These are phyloP conservation scores for Lippia alba DNA, from an alignment of 305 asterid species.

Conservation along the genomic window DNA sequence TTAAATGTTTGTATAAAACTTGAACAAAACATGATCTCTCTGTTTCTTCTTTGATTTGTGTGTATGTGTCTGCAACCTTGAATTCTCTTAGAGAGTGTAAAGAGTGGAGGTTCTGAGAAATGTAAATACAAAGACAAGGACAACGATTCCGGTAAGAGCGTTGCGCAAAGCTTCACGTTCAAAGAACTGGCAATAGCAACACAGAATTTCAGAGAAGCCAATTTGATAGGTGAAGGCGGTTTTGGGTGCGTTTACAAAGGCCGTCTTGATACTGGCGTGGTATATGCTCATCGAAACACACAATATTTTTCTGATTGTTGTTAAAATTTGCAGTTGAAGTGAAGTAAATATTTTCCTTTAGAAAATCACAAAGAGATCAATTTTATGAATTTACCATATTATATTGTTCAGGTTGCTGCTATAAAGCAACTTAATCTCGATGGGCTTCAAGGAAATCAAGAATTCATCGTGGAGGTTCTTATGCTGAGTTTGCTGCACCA, in stretches of 20 bases:
- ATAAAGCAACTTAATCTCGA: slow-evolving; percentile 84
- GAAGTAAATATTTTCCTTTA: background rate
- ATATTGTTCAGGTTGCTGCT: slow-evolving; percentile 65
- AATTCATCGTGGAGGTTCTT: slow-evolving; percentile 84
- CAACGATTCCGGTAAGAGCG: slow-evolving; percentile 35
- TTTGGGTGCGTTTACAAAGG: slow-evolving; percentile 87
- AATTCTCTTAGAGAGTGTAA: slow-evolving; percentile 39
- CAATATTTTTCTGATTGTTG: too few species aligned
- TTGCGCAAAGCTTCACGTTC: slow-evolving; percentile 73
- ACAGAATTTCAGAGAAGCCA: slow-evolving; percentile 66
- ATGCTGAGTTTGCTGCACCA: slow-evolving; percentile 85
- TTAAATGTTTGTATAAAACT: too few species aligned
- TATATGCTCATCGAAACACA: background rate
- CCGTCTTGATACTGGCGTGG: slow-evolving; percentile 59
- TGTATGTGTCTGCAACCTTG: background rate
- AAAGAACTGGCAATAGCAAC: slow-evolving; percentile 73
- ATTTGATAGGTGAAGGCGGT: slow-evolving; percentile 91
- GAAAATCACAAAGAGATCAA: too few species aligned
- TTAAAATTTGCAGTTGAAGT: too few species aligned
- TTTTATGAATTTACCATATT: background rate
- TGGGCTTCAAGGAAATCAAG: slow-evolving; percentile 90
- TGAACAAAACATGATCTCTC: too few species aligned
- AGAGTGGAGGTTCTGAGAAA: slow-evolving; percentile 35
- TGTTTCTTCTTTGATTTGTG: background rate
- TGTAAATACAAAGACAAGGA: slow-evolving; percentile 45